A percentile compares a stretch with the other conserved stretches of the same genome.
phyloP scores from a whole-genome alignment of 345 rosid species.

The Murraya paniculata region DNA sequence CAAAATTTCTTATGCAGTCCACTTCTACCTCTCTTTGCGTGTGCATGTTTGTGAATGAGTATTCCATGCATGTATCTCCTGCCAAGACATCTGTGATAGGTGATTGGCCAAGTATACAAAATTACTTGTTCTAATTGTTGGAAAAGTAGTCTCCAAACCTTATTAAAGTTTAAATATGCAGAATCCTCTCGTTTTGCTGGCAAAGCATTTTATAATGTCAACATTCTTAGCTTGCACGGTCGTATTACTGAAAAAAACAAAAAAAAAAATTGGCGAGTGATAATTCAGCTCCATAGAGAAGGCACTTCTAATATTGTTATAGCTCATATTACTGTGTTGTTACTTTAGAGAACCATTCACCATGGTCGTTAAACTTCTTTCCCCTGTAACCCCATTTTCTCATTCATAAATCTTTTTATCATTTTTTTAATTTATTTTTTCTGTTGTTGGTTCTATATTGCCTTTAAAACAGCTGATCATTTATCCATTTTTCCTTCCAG shows the following conservation, averaged over 20 bases:
- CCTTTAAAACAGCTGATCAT: neutral
- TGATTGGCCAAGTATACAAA: neutral
- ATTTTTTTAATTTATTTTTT: neutral
- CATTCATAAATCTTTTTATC: neutral
- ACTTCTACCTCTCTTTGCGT: neutral
- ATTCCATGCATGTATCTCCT: neutral
- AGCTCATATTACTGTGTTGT: neutral
- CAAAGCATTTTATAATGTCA: neutral
- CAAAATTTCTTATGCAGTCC: neutral
- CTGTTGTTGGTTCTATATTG: neutral
- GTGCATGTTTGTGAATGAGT: neutral
- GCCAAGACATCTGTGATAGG: neutral
- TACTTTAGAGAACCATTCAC: neutral
- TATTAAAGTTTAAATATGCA: neutral
- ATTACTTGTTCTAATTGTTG: neutral
- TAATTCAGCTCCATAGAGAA: neutral
- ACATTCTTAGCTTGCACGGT: neutral
- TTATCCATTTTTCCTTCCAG: constrained; percentile 26
- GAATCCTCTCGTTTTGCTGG: neutral
- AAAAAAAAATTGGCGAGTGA: neutral
- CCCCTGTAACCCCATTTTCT: neutral
- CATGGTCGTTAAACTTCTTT: neutral
- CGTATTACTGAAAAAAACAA: neutral
- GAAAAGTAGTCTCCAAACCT: constrained; percentile 4
- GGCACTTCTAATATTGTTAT: neutral